Conservation (phyloP, 371 early-diverging fungal species). For the Mortierella sp. region DNA sequence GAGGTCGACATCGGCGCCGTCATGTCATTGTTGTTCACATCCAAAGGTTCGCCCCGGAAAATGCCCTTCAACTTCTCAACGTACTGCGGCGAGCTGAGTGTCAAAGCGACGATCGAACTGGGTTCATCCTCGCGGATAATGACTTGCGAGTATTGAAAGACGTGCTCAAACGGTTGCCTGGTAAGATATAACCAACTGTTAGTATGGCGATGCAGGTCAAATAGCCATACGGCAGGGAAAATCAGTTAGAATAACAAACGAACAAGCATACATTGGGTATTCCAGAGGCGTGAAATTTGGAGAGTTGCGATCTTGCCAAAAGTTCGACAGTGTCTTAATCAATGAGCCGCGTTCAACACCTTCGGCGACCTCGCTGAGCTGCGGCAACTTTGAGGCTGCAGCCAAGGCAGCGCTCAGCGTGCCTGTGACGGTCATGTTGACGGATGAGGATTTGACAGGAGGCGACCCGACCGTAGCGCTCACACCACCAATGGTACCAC, state of each 20-base stretch:
- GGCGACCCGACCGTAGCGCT: slow-evolving; percentile 26
- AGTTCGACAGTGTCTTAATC: slow-evolving; percentile 80
- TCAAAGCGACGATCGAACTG: slow-evolving; percentile 91
- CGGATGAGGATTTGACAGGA: slow-evolving; percentile 29
- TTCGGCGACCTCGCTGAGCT: slow-evolving; percentile 48
- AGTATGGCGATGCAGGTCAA: too few species aligned
- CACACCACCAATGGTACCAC: neutral
- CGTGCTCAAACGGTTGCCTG: slow-evolving; percentile 82
- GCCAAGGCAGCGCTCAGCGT: slow-evolving; percentile 50
- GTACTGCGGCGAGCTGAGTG: slow-evolving; percentile 62
- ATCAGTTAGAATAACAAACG: neutral
- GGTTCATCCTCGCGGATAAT: slow-evolving; percentile 94
- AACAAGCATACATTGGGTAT: slow-evolving; percentile 74
- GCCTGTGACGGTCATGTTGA: slow-evolving; percentile 44
- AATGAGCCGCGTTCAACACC: slow-evolving; percentile 66
- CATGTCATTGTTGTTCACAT: slow-evolving; percentile 14
- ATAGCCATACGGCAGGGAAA: neutral
- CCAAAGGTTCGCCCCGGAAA: slow-evolving; percentile 27
- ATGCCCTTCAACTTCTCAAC: slow-evolving; percentile 44
- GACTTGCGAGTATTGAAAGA: slow-evolving; percentile 85
- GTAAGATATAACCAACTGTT: neutral
- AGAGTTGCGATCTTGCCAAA: slow-evolving; percentile 75
- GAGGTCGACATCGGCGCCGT: slow-evolving; percentile 55
- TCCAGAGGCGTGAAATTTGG: slow-evolving; percentile 76
- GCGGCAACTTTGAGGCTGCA: slow-evolving; percentile 46